Conservation (phyloP, 306 rosid species). For the Amphicarpaea edgeworthii region DNA sequence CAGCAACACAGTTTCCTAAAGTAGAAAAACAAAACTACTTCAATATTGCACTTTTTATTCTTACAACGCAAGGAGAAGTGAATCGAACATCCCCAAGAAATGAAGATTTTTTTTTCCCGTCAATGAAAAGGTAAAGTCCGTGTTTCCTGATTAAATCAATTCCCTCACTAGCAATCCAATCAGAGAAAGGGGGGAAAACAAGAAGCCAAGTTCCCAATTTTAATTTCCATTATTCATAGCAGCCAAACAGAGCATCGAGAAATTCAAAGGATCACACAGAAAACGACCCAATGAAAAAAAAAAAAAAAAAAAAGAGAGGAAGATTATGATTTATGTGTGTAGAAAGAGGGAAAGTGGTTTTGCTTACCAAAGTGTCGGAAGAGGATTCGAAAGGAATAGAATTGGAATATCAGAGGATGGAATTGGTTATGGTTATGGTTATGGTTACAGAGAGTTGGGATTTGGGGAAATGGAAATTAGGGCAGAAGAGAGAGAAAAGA, state of each 20-base stretch:
- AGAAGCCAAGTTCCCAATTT: neutral
- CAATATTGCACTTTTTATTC: neutral
- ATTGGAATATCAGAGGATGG: neutral
- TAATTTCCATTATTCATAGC: neutral
- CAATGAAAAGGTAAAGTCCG: constrained; percentile 3
- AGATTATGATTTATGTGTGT: neutral
- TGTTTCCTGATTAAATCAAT: constrained; percentile 31
- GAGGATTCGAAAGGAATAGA: constrained; percentile 29
- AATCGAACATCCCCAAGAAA: neutral
- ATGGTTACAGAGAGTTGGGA: no score
- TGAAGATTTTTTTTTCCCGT: neutral
- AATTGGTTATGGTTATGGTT: neutral
- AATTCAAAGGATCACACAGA: constrained; percentile 33
- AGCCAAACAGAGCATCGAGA: constrained; percentile 24
- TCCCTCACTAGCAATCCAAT: constrained; percentile 6
- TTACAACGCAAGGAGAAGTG: neutral
- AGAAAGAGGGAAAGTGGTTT: neutral
- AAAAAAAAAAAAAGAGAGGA: no score
- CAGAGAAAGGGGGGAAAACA: neutral
- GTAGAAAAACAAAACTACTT: constrained; percentile 22
- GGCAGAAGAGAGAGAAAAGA: constrained; percentile 42
- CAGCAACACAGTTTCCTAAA: constrained; percentile 44
- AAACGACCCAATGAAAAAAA: constrained; percentile 1
- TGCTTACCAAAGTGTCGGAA: constrained; percentile 30
- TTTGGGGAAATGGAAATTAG: constrained; percentile 21